Evolutionary conservation across 1,284 basidiomycete genomes (phyloP), one percentile per base, ranked within the genome.

Genomic region (Cutaneotrichosporon daszewskae): DNA sequence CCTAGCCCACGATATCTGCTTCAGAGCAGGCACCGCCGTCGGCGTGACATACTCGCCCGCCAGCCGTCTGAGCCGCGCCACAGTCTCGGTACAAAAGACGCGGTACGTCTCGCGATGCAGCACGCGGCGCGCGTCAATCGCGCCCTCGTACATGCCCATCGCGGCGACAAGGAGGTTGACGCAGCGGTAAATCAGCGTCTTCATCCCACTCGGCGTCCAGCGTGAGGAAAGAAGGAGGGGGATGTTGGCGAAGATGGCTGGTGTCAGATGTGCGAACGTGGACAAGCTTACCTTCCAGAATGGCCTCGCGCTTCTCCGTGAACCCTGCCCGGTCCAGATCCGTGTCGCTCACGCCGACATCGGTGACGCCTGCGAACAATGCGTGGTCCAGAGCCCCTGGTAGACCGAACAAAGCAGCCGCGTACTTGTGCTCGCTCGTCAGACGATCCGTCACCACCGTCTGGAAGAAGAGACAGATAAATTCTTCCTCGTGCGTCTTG

Each of bases 401-500:
- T 19, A 63, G 54, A 9, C 23, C 33, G n/a, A 71, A 31, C n/a
- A 71, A n/a, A 0, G 61, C 54, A 2, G 77, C 70, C 7, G 77
- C 61, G 52, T 79, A 85, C 44, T 81, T 75, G 52, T 80, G 77
- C 58, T 87, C 83, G 22, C 81, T 67, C 0, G 77, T 78, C 17
- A 78, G 57, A 14, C 45, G 50, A 35, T 71, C 68, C 0, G 79
- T 75, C 3, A 80, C 76, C 26, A 84, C 65, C 3, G 77, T 74
- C 43, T 78, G 73, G 38, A 85, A 74, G 19, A 86, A 63, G 13
- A 81, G 73, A 17, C 76, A 68, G 5, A 85, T 54, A 51, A 82
- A 82, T 2, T 75, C 71, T 2, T 75, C 71, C 45, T 73, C 71
- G 46, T 73, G 69, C 5, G 61, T 57, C 40, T 55, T 43, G 60